Evolutionary conservation across 805 yeast species (phyloP).

Genomic region (Zygosaccharomyces gambellarensis): DNA sequence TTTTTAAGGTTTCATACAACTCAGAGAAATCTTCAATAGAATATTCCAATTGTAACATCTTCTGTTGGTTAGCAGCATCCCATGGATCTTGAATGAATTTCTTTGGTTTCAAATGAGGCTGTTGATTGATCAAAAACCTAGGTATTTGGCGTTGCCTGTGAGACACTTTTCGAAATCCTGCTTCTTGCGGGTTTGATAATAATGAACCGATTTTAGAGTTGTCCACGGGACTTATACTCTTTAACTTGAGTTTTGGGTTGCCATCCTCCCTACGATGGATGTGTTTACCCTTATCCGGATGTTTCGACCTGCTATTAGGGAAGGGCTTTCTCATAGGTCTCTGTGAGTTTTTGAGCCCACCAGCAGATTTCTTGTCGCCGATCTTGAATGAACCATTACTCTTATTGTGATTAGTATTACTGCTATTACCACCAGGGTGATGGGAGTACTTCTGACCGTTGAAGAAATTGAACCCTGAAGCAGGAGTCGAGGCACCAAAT

Average conservation of each 20-base stretch:
- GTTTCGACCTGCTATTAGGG: not conserved
- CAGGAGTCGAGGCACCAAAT: constrained; percentile 18
- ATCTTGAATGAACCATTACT: constrained; percentile 9
- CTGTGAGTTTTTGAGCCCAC: constrained; percentile 2
- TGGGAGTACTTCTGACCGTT: constrained; percentile 7
- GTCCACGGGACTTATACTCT: not conserved
- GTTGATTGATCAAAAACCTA: constrained; percentile 36
- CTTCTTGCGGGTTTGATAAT: constrained; percentile 16
- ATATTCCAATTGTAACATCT: constrained; percentile 50
- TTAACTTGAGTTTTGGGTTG: not conserved
- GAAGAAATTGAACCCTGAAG: constrained; percentile 19
- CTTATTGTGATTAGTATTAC: constrained; percentile 6
- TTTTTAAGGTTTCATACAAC: constrained; percentile 69
- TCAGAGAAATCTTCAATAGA: constrained; percentile 57
- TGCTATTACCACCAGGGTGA: constrained; percentile 6
- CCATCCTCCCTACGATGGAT: not conserved
- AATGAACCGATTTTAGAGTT: constrained; percentile 23
- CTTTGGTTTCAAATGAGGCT: constrained; percentile 34
- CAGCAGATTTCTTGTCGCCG: not conserved
- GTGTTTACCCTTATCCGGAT: not conserved
- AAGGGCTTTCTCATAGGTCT: constrained; percentile 4
- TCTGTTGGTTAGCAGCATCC: constrained; percentile 71
- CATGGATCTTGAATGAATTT: constrained; percentile 45
- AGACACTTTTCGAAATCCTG: constrained; percentile 19
- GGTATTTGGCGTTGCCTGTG: constrained; percentile 33